Percentiles rank a stretch among this genome's conserved stretches.
These are phyloP conservation scores for Suhomyces pyralidae DNA, from an alignment of 805 yeast genomes.

Conservation along the genomic window DNA sequence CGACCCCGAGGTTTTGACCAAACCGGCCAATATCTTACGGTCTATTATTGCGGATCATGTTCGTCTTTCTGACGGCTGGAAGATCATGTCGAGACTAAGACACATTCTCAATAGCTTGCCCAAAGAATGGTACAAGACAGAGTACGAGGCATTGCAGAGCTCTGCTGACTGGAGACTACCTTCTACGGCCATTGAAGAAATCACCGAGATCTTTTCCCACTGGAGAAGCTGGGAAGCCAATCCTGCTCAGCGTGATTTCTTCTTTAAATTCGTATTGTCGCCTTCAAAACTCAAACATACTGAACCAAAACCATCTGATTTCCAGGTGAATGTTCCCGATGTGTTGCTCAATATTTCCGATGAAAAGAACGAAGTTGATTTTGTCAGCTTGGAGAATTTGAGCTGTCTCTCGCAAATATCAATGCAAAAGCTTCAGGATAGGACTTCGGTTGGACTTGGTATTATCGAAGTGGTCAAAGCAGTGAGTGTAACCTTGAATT, in stretches of 20 bases:
- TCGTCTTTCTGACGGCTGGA: conserved; percentile 84
- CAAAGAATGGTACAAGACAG: conserved; percentile 40
- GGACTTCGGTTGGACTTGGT: conserved; percentile 8
- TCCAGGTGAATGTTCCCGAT: conserved; percentile 5
- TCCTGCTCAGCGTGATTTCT: conserved; percentile 52
- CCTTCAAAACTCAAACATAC: neutral
- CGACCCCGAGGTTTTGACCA: conserved; percentile 87
- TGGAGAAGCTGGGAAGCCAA: conserved; percentile 95
- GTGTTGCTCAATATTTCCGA: conserved; percentile 2
- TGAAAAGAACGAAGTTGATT: conserved; percentile 12
- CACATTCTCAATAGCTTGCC: conserved; percentile 68
- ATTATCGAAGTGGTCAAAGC: conserved; percentile 6
- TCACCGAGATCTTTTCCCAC: conserved; percentile 55
- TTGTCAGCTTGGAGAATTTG: conserved; percentile 12
- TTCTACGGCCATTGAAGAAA: conserved; percentile 49
- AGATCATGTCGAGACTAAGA: conserved; percentile 71
- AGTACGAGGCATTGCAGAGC: conserved; percentile 26
- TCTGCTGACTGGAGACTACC: conserved; percentile 45
- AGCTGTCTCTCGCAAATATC: neutral
- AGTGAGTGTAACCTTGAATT: conserved; percentile 10
- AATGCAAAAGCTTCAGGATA: conserved; percentile 4
- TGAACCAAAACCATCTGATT: neutral
- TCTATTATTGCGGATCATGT: conserved; percentile 64
- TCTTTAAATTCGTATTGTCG: conserved; percentile 37
- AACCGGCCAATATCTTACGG: conserved; percentile 79